Evolutionary conservation across 2,329 filamentous ascomycete species (phyloP).

Genomic region (Colletotrichum costaricense): DNA sequence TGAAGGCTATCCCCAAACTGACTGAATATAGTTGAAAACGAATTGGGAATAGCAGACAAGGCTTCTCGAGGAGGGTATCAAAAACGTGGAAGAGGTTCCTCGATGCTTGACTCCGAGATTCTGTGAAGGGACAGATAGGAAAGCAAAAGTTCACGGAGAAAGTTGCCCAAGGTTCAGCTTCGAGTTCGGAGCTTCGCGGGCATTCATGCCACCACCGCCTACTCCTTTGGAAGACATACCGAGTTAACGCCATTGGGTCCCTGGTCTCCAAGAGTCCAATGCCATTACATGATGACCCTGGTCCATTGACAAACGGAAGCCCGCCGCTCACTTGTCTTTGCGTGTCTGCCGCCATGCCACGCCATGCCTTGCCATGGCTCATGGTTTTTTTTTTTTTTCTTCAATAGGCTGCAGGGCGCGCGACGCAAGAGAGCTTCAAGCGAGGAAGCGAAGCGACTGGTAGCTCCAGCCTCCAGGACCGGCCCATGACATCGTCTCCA

Average conservation of each 20-base stretch:
- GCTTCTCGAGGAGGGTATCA: not conserved
- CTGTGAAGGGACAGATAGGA: not conserved
- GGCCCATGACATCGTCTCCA: constrained; percentile 27
- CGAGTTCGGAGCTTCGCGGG: constrained; percentile 25
- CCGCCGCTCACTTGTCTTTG: constrained; percentile 1
- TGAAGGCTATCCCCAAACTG: not conserved
- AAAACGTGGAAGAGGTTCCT: not conserved
- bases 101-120: not conserved
- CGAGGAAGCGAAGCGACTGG: not conserved
- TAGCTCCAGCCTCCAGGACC: constrained; percentile 2
- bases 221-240: constrained; percentile 29
- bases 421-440: constrained; percentile 2
- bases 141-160: not conserved
- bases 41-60: not conserved
- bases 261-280: not conserved
- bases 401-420: constrained; percentile 5
- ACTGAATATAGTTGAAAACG: not conserved
- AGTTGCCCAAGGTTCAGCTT: constrained; percentile 4
- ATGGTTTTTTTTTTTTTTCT: constrained; percentile 8
- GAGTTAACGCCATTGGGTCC: constrained; percentile 5
- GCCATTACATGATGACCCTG: not conserved
- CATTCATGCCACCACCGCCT: constrained; percentile 24
- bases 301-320: not conserved
- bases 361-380: constrained; percentile 13
- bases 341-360: not conserved